Base-by-base conservation (phyloP, 2,329 filamentous ascomycete genomes). In the Neofusicoccum umdonicola region DNA sequence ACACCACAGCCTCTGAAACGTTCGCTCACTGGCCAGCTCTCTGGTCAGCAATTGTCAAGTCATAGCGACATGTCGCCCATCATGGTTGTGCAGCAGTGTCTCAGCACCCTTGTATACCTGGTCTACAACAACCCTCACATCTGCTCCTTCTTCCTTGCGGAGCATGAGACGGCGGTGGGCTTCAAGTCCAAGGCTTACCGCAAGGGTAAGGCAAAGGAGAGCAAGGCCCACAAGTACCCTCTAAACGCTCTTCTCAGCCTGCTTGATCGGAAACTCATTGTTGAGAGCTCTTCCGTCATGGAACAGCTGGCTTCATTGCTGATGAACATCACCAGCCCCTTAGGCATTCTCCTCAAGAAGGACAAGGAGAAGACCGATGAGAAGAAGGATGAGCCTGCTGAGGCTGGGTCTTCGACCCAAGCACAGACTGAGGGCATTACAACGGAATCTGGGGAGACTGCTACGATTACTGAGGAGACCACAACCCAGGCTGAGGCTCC, bases 201-300 rank as follows among this genome's bases (percentile, higher is more conserved):
- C 68, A 98, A 97, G 79, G 92, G 92, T 71, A 98, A 98, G 77
- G 86, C 82, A 61, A 95, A 94, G 77, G 94, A 97, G 69, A 87
- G 83, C 69, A 96, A 90, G 77, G 88, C 91, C 34, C 88, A 89
- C 69, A 95, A 92, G 74, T 99, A 90, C 74, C 93, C 96, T 9
- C 86, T 99, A 74, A 99, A 99, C 75, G 93, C 93, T 13, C 81
- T 99, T 35, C 84, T 99, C 52, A 89, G 88, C 67, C 84, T 99
- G 4, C 84, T 99, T 22, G 95, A 98, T 74, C 90, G 95, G n/a
- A 91, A 93, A 68, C 83, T 98, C 67, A 93, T 99, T 68, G 96
- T 97, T 80, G 95, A 99, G 78, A 99, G 93, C 78, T 93, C 94
- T n/a, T 85, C 89, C 6, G 94, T 97, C 64, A 98, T 99, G 93